phyloP scores from a whole-genome alignment of 1,284 basidiomycete genomes.

The Dichomitus squalens region DNA sequence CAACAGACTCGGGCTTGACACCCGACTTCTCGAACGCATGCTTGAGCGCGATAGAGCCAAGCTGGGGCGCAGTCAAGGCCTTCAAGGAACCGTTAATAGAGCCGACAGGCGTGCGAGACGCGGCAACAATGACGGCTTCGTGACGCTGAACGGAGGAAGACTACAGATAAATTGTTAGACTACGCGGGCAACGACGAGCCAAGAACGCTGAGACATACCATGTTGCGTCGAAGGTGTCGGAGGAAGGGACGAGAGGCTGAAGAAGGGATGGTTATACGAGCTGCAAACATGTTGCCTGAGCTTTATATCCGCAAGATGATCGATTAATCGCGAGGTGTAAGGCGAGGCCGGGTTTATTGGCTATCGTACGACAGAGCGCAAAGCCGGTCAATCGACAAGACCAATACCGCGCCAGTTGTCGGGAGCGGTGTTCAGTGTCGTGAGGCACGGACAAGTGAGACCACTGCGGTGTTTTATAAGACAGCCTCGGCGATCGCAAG shows the following conservation, averaged over 20 bases:
- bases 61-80: constrained; percentile 86
- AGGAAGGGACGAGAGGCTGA: constrained; percentile 38
- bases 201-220: constrained; percentile 33
- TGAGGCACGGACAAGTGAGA: constrained; percentile 8
- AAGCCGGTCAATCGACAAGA: constrained; percentile 7
- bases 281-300: constrained; percentile 35
- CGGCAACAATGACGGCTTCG: constrained; percentile 95
- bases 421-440: constrained; percentile 18
- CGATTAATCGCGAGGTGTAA: constrained; percentile 25
- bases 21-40: constrained; percentile 83
- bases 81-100: constrained; percentile 92
- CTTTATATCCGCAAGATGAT: constrained; percentile 32
- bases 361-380: constrained; percentile 29
- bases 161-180: constrained; percentile 18
- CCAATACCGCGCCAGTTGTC: constrained; percentile 11
- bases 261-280: constrained; percentile 38
- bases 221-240: constrained; percentile 40
- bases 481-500: constrained; percentile 13
- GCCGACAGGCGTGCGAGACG: constrained; percentile 93
- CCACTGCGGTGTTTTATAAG: constrained; percentile 19
- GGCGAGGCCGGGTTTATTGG: constrained; percentile 21
- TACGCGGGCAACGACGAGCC: not conserved
- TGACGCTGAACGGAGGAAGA: constrained; percentile 39
- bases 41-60: constrained; percentile 89
- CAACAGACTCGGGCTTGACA: constrained; percentile 80